Conservation (phyloP, 805 yeast species). For the Ogataea henricii region DNA sequence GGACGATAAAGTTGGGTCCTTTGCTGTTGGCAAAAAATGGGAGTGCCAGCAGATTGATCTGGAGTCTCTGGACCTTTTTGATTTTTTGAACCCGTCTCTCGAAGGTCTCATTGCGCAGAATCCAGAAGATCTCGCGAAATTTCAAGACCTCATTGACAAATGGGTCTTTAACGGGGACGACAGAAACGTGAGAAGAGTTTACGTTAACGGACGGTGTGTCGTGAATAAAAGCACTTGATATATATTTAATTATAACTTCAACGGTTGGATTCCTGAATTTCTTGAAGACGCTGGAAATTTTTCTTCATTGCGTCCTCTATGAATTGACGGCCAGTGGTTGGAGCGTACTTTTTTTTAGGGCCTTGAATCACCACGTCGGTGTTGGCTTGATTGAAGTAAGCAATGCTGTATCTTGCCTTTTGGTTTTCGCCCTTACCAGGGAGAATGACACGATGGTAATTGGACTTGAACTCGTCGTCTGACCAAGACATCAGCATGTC, state of each 20-base stretch:
- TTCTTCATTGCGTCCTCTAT: conserved; percentile 38
- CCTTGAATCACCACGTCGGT: conserved; percentile 36
- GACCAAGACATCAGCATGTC: conserved; percentile 44
- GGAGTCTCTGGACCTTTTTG: conserved; percentile 66
- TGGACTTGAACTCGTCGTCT: conserved; percentile 37
- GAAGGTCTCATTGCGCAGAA: conserved; percentile 4
- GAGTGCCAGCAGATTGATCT: conserved; percentile 80
- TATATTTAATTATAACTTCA: not conserved
- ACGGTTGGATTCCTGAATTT: not conserved
- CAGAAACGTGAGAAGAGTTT: conserved; percentile 73
- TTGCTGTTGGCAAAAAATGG: conserved; percentile 72
- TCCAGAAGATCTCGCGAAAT: conserved; percentile 26
- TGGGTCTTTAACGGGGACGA: conserved; percentile 94
- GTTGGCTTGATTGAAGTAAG: conserved; percentile 40
- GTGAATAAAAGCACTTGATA: conserved; percentile 37
- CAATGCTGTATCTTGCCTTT: conserved; percentile 35
- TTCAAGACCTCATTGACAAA: conserved; percentile 63
- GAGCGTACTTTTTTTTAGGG: conserved; percentile 29
- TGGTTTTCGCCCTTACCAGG: conserved; percentile 34
- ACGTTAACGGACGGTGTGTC: conserved; percentile 74
- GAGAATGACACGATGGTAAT: conserved; percentile 38
- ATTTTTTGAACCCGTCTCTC: conserved; percentile 55
- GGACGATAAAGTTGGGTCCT: conserved; percentile 59
- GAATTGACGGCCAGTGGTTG: conserved; percentile 35
- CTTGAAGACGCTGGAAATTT: conserved; percentile 28